These are phyloP conservation scores for Diaporthe amygdali DNA, from an alignment of 2,329 filamentous ascomycete genomes.

Conservation along the genomic window DNA sequence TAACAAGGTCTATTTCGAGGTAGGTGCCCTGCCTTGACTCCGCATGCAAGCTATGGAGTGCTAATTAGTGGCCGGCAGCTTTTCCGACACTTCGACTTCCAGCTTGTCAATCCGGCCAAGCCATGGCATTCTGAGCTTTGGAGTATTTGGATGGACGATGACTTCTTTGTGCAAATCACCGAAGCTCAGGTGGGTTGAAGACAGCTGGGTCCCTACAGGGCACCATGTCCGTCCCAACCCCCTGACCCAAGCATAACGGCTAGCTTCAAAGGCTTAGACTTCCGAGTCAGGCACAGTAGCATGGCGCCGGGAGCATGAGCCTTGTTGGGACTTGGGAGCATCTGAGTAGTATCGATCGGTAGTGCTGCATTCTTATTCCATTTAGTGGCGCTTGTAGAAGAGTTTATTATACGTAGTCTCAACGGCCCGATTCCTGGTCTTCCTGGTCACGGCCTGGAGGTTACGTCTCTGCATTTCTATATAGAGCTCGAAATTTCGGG, in stretches of 20 bases:
- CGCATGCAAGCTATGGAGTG: background rate
- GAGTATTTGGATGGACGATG: background rate
- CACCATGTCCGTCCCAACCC: background rate
- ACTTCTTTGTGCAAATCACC: conserved; percentile 3
- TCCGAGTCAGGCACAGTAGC: background rate
- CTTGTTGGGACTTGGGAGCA: background rate
- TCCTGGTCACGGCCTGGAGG: too few species aligned
- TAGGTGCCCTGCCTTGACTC: conserved; percentile 20
- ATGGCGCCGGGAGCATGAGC: background rate
- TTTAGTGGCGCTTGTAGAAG: background rate
- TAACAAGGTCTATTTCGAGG: conserved; percentile 47
- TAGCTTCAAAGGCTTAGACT: background rate
- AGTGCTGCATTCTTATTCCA: background rate
- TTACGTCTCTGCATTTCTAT: too few species aligned
- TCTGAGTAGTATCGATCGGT: background rate
- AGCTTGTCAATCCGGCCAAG: conserved; percentile 6
- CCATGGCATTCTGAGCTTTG: conserved; percentile 8
- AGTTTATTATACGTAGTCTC: too few species aligned
- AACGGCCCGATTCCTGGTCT: too few species aligned
- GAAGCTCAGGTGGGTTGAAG: background rate
- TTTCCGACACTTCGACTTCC: conserved; percentile 23
- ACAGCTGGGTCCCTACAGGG: background rate
- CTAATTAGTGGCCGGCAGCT: background rate
- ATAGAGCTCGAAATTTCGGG: background rate
- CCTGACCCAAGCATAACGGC: background rate